Conservation (phyloP, 1,139 yeast species). For the Candida neerlandica region DNA sequence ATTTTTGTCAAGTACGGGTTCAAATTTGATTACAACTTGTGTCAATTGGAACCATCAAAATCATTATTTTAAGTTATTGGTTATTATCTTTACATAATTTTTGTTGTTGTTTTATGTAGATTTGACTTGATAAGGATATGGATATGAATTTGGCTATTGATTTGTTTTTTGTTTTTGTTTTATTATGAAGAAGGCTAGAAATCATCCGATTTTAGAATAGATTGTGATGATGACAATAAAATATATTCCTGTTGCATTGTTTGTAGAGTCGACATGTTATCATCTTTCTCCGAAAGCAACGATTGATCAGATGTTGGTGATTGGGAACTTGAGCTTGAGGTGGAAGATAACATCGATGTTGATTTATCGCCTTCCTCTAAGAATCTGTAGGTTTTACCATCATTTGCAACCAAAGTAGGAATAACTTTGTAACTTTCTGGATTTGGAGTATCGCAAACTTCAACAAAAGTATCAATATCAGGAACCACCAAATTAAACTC, state of each 20-base stretch:
- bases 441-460: slow-evolving; percentile 17
- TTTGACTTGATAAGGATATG: not conserved
- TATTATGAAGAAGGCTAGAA: not conserved
- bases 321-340: slow-evolving; percentile 6
- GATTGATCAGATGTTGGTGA: slow-evolving; percentile 3
- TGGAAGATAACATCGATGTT: slow-evolving; percentile 8
- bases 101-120: slow-evolving; percentile 1
- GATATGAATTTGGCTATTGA: not conserved
- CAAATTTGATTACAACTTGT: slow-evolving; percentile 34
- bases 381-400: slow-evolving; percentile 7
- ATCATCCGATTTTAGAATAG: slow-evolving; percentile 9
- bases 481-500: slow-evolving; percentile 21
- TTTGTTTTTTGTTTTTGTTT: slow-evolving; percentile 1
- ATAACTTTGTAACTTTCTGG: slow-evolving; percentile 8
- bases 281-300: slow-evolving; percentile 10
- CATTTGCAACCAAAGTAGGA: slow-evolving; percentile 16
- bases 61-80: slow-evolving; percentile 20
- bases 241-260: slow-evolving; percentile 13
- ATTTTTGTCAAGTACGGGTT: slow-evolving; percentile 42
- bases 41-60: slow-evolving; percentile 34
- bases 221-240: slow-evolving; percentile 10
- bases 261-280: slow-evolving; percentile 10
- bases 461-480: slow-evolving; percentile 13
- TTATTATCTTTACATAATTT: not conserved
- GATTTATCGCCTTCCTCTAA: not conserved